These are phyloP conservation scores for Hypoxylon sp. DNA, from an alignment of 2,329 filamentous ascomycete genomes.

Conservation along the genomic window DNA sequence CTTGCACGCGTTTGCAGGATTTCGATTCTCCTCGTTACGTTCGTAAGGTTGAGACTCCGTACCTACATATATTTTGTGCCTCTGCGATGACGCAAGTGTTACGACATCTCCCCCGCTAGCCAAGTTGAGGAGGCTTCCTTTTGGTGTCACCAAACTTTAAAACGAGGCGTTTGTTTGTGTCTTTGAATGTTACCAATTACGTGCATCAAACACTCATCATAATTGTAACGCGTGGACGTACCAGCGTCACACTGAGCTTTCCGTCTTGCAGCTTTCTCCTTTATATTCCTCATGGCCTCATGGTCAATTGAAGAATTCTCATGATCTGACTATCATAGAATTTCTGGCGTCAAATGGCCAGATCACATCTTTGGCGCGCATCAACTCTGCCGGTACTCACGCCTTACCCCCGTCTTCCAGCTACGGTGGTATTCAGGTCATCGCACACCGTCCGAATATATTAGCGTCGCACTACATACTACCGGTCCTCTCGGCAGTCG, in stretches of 20 bases:
- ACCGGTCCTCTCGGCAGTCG: constrained; percentile 41
- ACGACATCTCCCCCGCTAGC: constrained; percentile 32
- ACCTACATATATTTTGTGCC: neutral
- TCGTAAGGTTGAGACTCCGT: constrained; percentile 17
- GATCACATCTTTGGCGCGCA: constrained; percentile 27
- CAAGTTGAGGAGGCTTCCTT: constrained; percentile 19
- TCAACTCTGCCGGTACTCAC: constrained; percentile 36
- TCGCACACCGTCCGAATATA: constrained; percentile 34
- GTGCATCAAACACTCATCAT: neutral
- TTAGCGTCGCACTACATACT: constrained; percentile 41
- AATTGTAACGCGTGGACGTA: neutral
- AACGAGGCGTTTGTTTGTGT: constrained; percentile 9
- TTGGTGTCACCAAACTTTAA: constrained; percentile 25
- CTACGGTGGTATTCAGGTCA: constrained; percentile 34
- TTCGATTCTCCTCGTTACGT: constrained; percentile 16
- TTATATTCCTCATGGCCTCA: neutral
- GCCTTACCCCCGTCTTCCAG: constrained; percentile 29
- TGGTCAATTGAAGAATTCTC: neutral
- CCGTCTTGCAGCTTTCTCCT: neutral
- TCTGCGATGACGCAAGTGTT: constrained; percentile 42
- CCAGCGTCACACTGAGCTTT: neutral
- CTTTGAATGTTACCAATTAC: constrained; percentile 14
- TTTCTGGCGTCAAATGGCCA: constrained; percentile 16
- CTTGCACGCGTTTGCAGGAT: constrained; percentile 11
- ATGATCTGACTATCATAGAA: neutral